Evolutionary conservation across 1,139 yeast species (phyloP), one percentile per base, ranked within the genome.

Genomic region (Hansenula lynferdii): DNA sequence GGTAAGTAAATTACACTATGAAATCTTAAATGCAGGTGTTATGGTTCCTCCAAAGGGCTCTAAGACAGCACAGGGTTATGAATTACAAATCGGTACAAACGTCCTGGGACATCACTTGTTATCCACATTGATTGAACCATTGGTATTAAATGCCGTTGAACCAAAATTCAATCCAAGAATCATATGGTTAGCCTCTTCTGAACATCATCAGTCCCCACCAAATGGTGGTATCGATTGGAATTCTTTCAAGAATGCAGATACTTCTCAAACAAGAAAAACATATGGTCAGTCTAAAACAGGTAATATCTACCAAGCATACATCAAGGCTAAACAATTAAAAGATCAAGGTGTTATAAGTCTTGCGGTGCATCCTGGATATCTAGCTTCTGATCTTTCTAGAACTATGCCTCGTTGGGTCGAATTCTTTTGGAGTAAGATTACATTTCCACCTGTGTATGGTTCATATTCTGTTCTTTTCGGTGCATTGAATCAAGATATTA

Each of bases 1-100:
- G 52, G 49, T 53, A 28, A 36, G 49, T 5, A 50, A 64, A 14
- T 44, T 74, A 23, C 72, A 72, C 44, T 59, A 70, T 12, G 62
- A 71, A 14, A 63, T 74, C 35, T 71, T 72, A 47, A 73, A 75
- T 56, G 80, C 80, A 1, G 78, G 81, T 31, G 64, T 75, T 14
- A 72, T 69, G 70, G 54, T 58, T 15, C 69, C 74, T 2, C 64
- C 66, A 10, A 50, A 51, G n/a, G 63, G 63, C 11, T 47, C 64
- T 1, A 47, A 51, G 15, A 62, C 75, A 8, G 51, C 47, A 8
- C 74, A 69, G 49, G 77, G 75, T 1, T 60, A 58, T 42, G 77
- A 74, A 39, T 52, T 65, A 26, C 73, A 69, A 50, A 61, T 72
- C 38, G 79, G 77, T 10, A 64, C 71, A 17, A 76, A 77, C 48